Conservation (phyloP, 495 filamentous ascomycete species). For the Aspergillus nidulans region DNA sequence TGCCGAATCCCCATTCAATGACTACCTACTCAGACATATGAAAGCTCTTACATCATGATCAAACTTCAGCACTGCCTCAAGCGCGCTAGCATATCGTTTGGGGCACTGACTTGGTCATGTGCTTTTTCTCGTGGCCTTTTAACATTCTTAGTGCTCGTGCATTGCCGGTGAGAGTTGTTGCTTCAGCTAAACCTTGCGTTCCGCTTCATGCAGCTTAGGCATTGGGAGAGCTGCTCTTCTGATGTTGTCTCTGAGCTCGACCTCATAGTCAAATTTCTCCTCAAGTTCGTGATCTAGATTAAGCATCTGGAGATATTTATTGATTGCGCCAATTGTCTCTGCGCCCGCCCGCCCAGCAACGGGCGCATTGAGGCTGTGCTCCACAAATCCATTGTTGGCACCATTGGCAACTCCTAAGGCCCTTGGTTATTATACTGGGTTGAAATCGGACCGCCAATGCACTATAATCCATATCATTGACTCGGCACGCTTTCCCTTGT, state of each 20-base stretch:
- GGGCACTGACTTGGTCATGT: background rate
- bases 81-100: background rate
- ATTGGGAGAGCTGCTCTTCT: background rate
- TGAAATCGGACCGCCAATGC: background rate
- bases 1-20: background rate
- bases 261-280: background rate
- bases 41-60: background rate
- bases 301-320: background rate
- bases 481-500: background rate
- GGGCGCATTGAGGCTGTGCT: constrained; percentile 3
- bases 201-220: background rate
- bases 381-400: background rate
- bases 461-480: too few relatives aligned
- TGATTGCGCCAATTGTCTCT: background rate
- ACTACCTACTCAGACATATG: background rate
- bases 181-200: background rate
- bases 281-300: background rate
- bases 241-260: too few relatives aligned
- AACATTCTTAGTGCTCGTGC: background rate
- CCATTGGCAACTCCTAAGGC: background rate
- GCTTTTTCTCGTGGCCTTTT: background rate
- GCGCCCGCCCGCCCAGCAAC: background rate
- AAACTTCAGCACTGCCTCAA: background rate
- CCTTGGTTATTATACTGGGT: background rate
- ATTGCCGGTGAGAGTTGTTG: background rate